A percentile compares a stretch with the other conserved stretches of the same genome.
Evolutionary conservation across 345 rosid species (phyloP).

Genomic region (Combretum micranthum): DNA sequence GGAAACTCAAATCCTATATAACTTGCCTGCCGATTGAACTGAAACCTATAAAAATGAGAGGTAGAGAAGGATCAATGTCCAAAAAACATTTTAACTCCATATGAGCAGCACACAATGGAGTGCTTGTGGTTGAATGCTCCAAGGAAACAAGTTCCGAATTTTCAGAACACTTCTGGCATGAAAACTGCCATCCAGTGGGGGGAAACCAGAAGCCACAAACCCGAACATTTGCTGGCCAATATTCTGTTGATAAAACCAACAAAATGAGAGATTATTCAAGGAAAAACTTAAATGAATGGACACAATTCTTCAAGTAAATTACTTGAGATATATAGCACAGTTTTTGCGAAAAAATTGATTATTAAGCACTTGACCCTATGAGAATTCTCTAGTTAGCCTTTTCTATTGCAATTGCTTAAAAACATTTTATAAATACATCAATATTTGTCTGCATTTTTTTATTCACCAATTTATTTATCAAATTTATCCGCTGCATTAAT

Average conservation of each 20-base stretch:
- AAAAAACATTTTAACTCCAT: conserved; percentile 45
- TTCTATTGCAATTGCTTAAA: too few species aligned
- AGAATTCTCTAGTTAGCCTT: too few species aligned
- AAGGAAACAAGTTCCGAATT: conserved; percentile 20
- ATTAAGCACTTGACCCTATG: too few species aligned
- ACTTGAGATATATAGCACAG: not conserved
- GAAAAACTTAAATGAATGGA: not conserved
- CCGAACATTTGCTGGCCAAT: conserved; percentile 67
- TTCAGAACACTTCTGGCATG: conserved; percentile 64
- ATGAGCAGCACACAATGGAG: conserved; percentile 52
- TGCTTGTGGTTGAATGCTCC: conserved; percentile 16
- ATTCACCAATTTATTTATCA: too few species aligned
- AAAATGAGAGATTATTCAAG: conserved; percentile 11
- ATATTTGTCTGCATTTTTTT: too few species aligned
- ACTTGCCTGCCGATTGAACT: conserved; percentile 83
- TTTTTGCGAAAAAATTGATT: too few species aligned
- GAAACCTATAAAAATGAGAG: conserved; percentile 59
- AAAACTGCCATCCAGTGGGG: conserved; percentile 76
- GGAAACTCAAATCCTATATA: too few species aligned
- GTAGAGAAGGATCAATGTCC: conserved; percentile 25
- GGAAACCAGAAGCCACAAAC: conserved; percentile 91
- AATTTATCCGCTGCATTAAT: too few species aligned
- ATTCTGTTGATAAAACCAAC: conserved; percentile 40
- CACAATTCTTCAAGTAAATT: not conserved
- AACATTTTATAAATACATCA: too few species aligned